These are phyloP conservation scores for Talaromyces sp. DNA, from an alignment of 2,329 filamentous ascomycete species.

Conservation along the genomic window DNA sequence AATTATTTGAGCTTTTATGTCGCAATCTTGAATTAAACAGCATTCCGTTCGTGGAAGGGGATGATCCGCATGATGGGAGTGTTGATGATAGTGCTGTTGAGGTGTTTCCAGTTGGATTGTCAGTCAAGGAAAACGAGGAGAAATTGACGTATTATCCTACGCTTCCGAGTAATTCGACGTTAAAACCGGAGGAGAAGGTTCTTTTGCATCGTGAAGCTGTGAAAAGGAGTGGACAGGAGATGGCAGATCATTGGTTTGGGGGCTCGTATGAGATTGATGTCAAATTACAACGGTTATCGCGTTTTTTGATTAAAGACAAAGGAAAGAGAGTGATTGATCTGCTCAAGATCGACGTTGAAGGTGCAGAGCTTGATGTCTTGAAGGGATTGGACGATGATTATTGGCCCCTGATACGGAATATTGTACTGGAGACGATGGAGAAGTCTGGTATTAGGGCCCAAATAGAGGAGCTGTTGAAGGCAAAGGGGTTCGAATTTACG, in stretches of 20 bases:
- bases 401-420: constrained; percentile 1
- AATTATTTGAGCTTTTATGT: neutral
- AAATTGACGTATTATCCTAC: constrained; percentile 4
- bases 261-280: neutral
- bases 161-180: constrained; percentile 3
- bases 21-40: neutral
- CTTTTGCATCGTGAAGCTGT: neutral
- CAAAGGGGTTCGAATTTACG: neutral
- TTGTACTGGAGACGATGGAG: constrained; percentile 4
- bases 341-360: constrained; percentile 13
- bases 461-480: neutral
- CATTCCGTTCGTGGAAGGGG: neutral
- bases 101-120: neutral
- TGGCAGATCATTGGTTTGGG: neutral
- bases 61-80: neutral
- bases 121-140: neutral
- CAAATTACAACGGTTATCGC: neutral
- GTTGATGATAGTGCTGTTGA: neutral
- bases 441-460: neutral
- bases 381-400: neutral
- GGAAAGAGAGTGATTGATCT: neutral
- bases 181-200: neutral
- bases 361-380: constrained; percentile 1
- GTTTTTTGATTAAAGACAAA: neutral
- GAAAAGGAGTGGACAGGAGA: neutral